Evolutionary conservation across 1,284 basidiomycete species (phyloP), one percentile per base, ranked within the genome.

Genomic region (Melampsora larici-populina): DNA sequence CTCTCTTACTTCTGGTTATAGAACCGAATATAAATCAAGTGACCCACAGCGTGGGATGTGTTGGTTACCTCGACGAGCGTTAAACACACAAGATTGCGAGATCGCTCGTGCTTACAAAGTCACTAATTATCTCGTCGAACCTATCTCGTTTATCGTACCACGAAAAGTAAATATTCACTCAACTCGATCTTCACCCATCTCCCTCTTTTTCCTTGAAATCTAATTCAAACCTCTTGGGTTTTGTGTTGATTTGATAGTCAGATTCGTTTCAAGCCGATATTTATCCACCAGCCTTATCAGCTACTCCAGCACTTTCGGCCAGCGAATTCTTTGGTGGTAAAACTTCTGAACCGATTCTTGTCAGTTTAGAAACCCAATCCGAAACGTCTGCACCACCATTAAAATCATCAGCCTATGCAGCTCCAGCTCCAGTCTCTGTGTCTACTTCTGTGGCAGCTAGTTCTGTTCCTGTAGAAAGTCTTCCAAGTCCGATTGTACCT

Each of bases 21-120:
- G 81, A 7, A 88, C 89, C 66, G 95, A 98, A 83, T 89, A 94
- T 88, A 93, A 96, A 85, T 92, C 92, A 2, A 87, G 89, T 48
- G 92, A 95, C 78, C 95, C 96, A 51, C 92, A 97, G 85, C 92
- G 95, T 66, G 97, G 97, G 21, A 92, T 98, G 89, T 93, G 92
- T 81, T 96, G 98, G 89, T 88, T 97, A 43, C 95, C 94, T 7
- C 90, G 95, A 36, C 91, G 94, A 65, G 89, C 92, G 0, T 88
- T 98, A 80, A 93, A 89, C 82, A 91, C 95, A 24, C 86, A 88
- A 49, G 93, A 97, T 76, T 96, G 94, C 84, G 97, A 99, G 85
- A 97, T 98, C 81, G 95, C 94, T 0, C 89, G 94, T 62, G 94
- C 92, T 0, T 97, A 93, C 89, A 99, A 99, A 85, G 88, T 97